phyloP scores from a whole-genome alignment of 257 asterid genomes.

The Thymus quinquecostatus region DNA sequence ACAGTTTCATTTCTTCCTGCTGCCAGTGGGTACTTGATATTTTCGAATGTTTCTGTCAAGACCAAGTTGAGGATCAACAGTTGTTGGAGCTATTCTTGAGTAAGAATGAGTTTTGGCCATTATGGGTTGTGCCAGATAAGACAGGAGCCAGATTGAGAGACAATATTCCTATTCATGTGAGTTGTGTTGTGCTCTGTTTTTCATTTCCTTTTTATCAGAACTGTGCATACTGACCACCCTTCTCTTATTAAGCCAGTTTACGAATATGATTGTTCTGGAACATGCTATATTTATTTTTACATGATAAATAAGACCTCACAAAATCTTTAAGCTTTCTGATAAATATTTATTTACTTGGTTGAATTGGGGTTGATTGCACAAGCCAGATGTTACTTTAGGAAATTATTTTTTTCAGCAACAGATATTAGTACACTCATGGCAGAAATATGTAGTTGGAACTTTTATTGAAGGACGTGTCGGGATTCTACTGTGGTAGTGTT shows the following conservation, averaged over 20 bases:
- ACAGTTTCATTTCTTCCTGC: constrained; percentile 62
- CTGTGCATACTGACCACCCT: constrained; percentile 11
- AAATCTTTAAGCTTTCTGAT: background rate
- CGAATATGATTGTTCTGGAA: background rate
- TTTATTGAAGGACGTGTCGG: background rate
- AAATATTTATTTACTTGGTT: constrained; percentile 3
- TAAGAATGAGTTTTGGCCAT: constrained; percentile 73
- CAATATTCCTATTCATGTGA: constrained; percentile 54
- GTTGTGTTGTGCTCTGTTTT: constrained; percentile 36
- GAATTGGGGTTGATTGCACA: background rate
- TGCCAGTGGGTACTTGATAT: constrained; percentile 72
- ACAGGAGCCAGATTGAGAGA: constrained; percentile 50
- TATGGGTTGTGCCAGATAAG: constrained; percentile 62
- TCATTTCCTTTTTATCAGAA: constrained; percentile 9
- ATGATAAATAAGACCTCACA: background rate
- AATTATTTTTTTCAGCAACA: background rate
- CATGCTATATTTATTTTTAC: background rate
- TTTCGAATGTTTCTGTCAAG: constrained; percentile 58
- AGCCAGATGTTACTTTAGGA: background rate
- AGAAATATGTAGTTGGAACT: background rate
- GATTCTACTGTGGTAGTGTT: background rate
- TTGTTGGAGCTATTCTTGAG: constrained; percentile 69
- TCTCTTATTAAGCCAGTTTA: background rate
- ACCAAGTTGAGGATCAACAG: constrained; percentile 79
- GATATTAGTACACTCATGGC: background rate